A percentile compares a stretch with the other conserved stretches of the same genome.
phyloP scores from a whole-genome alignment of 2,329 filamentous ascomycete species.

The Cladosporium sp. region DNA sequence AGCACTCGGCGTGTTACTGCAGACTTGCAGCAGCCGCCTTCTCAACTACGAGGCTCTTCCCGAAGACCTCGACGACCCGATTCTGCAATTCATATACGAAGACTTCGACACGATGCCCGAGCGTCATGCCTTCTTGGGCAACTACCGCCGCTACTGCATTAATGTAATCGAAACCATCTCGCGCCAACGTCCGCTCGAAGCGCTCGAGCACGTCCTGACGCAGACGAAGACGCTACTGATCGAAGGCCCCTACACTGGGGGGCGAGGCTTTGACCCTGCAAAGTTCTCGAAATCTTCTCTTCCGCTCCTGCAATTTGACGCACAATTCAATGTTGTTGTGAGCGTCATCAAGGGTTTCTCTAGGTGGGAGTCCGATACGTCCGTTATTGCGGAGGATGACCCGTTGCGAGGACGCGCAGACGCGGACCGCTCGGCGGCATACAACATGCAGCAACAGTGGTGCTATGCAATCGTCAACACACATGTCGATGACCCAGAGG shows the following conservation, averaged over 20 bases:
- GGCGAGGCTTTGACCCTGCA: slow-evolving; percentile 54
- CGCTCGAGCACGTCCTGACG: slow-evolving; percentile 77
- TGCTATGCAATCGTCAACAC: slow-evolving; percentile 64
- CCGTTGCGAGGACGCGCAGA: slow-evolving; percentile 47
- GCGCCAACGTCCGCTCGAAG: slow-evolving; percentile 72
- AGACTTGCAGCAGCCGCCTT: slow-evolving; percentile 75
- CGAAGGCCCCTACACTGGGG: slow-evolving; percentile 63
- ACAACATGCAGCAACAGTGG: slow-evolving; percentile 51
- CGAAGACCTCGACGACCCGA: slow-evolving; percentile 72
- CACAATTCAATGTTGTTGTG: slow-evolving; percentile 83
- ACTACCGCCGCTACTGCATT: slow-evolving; percentile 86
- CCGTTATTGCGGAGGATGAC: slow-evolving; percentile 36
- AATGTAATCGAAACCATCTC: slow-evolving; percentile 85
- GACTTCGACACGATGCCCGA: slow-evolving; percentile 95
- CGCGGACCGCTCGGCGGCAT: slow-evolving; percentile 51
- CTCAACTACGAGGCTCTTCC: slow-evolving; percentile 83
- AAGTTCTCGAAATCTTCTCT: slow-evolving; percentile 59
- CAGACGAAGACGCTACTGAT: slow-evolving; percentile 69
- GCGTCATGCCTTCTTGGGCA: slow-evolving; percentile 88
- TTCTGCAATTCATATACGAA: slow-evolving; percentile 75
- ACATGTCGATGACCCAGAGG: slow-evolving; percentile 53
- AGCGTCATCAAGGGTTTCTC: slow-evolving; percentile 81
- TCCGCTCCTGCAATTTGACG: slow-evolving; percentile 73
- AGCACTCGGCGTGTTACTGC: slow-evolving; percentile 69
- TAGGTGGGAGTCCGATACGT: slow-evolving; percentile 58